These are phyloP conservation scores for Coleophoma eucalyptorum DNA, from an alignment of 2,329 filamentous ascomycete species.

Conservation along the genomic window DNA sequence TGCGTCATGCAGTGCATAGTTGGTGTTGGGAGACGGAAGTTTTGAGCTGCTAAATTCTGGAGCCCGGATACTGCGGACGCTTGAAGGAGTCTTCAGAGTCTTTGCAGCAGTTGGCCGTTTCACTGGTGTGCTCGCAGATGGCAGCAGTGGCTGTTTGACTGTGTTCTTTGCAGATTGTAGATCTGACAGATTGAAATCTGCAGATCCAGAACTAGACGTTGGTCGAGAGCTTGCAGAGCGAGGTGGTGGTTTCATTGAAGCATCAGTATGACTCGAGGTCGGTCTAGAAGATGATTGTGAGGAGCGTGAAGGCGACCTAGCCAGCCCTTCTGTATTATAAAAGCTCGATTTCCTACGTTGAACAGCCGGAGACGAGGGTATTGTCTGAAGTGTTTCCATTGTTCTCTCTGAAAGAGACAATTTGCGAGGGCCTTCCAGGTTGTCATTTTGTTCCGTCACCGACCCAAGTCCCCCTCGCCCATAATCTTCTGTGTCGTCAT, in stretches of 20 bases:
- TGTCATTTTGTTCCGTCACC: slow-evolving; percentile 6
- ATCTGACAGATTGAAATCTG: slow-evolving; percentile 28
- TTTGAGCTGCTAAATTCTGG: slow-evolving; percentile 21
- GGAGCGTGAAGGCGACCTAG: slow-evolving; percentile 40
- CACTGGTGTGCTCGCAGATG: slow-evolving; percentile 40
- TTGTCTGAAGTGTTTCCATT: slow-evolving; percentile 74
- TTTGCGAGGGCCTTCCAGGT: neutral
- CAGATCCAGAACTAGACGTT: slow-evolving; percentile 48
- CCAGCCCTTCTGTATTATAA: slow-evolving; percentile 60
- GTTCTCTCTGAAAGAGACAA: slow-evolving; percentile 78
- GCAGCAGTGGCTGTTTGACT: slow-evolving; percentile 38
- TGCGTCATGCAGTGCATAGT: slow-evolving; percentile 21
- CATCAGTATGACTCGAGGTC: slow-evolving; percentile 57
- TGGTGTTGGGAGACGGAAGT: slow-evolving; percentile 29
- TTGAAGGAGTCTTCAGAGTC: slow-evolving; percentile 31
- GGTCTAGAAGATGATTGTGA: slow-evolving; percentile 19
- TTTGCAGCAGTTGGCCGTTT: slow-evolving; percentile 29
- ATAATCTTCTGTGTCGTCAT: slow-evolving; percentile 2
- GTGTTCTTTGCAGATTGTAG: slow-evolving; percentile 40
- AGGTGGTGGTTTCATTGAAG: slow-evolving; percentile 46
- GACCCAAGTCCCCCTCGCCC: no score
- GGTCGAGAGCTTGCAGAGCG: slow-evolving; percentile 47
- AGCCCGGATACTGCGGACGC: slow-evolving; percentile 14
- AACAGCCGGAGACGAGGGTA: slow-evolving; percentile 74
- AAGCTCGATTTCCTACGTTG: slow-evolving; percentile 67